phyloP scores from a whole-genome alignment of 768 basidiomycete species.

The Tylopilus sp. region DNA sequence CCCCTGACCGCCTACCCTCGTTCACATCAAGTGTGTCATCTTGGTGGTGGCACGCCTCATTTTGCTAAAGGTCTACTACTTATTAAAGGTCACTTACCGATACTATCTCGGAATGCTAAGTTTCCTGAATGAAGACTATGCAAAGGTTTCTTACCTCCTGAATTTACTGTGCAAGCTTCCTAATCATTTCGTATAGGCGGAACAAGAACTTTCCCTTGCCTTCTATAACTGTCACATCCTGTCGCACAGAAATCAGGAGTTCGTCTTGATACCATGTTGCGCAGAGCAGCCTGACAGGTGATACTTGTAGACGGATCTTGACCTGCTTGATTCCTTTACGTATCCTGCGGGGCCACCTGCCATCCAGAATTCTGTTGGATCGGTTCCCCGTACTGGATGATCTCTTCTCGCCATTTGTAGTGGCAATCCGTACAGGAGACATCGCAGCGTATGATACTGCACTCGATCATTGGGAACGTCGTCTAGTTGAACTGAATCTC shows the following conservation, averaged over 20 bases:
- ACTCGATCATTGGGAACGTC: slow-evolving; percentile 63
- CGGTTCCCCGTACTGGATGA: slow-evolving; percentile 71
- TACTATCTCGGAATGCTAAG: slow-evolving; percentile 95
- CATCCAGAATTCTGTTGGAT: slow-evolving; percentile 64
- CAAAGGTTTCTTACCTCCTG: slow-evolving; percentile 49
- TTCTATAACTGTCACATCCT: slow-evolving; percentile 77
- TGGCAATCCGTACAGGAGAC: slow-evolving; percentile 75
- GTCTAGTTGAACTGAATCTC: slow-evolving; percentile 81
- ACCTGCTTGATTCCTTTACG: slow-evolving; percentile 89
- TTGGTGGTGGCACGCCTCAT: slow-evolving; percentile 4
- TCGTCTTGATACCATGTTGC: slow-evolving; percentile 22
- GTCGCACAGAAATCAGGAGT: slow-evolving; percentile 82
- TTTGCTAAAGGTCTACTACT: slow-evolving; percentile 15
- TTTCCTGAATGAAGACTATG: slow-evolving; percentile 90
- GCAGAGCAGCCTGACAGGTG: not conserved
- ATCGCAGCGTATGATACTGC: slow-evolving; percentile 77
- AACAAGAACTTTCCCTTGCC: slow-evolving; percentile 82
- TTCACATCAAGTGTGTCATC: slow-evolving; percentile 69
- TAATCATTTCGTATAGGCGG: slow-evolving; percentile 50
- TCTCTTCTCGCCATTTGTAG: slow-evolving; percentile 77
- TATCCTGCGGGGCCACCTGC: slow-evolving; percentile 83
- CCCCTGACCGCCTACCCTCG: slow-evolving; percentile 71
- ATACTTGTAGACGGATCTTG: slow-evolving; percentile 68
- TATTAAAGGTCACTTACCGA: slow-evolving; percentile 77
- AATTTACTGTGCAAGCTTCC: not conserved